A percentile compares a stretch with the other conserved stretches of the same genome.
Conservation (phyloP, 495 filamentous ascomycete species). For the Melanomma pulvis-pyrius region DNA sequence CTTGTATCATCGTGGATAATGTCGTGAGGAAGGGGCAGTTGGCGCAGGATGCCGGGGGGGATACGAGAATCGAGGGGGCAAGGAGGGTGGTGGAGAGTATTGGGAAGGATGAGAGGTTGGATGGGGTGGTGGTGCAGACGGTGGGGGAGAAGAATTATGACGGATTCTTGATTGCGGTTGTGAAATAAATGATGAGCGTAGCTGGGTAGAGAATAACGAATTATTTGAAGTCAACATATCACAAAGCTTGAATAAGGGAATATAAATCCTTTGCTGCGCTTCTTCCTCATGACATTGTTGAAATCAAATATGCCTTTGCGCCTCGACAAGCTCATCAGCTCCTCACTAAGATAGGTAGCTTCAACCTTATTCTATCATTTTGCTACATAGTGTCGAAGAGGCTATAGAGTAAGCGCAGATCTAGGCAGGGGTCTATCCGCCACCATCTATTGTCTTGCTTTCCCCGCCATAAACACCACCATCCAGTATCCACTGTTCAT, state of each 20-base stretch:
- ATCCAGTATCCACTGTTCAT: slow-evolving; percentile 89
- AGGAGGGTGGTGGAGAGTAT: slow-evolving; percentile 50
- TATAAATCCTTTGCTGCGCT: no score
- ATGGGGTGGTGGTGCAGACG: slow-evolving; percentile 54
- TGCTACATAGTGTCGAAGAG: no score
- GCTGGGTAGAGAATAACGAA: neutral
- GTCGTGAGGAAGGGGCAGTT: slow-evolving; percentile 44
- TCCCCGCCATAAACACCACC: slow-evolving; percentile 69
- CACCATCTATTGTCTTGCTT: neutral
- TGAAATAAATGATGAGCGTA: slow-evolving; percentile 17
- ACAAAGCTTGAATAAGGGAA: no score
- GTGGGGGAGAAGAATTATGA: slow-evolving; percentile 58
- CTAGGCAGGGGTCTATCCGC: neutral
- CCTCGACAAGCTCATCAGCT: no score
- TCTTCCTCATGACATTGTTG: no score
- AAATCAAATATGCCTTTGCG: no score
- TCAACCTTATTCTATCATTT: no score
- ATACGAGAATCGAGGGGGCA: slow-evolving; percentile 31
- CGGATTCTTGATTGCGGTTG: slow-evolving; percentile 51
- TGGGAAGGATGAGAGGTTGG: slow-evolving; percentile 51
- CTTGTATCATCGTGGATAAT: slow-evolving; percentile 46
- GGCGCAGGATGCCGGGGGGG: slow-evolving; percentile 30
- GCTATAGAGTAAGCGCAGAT: neutral
- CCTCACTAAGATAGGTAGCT: no score
- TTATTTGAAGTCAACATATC: neutral